Evolutionary conservation across 306 rosid genomes (phyloP), one percentile per base, ranked within the genome.

Genomic region (Rosa multiflora): DNA sequence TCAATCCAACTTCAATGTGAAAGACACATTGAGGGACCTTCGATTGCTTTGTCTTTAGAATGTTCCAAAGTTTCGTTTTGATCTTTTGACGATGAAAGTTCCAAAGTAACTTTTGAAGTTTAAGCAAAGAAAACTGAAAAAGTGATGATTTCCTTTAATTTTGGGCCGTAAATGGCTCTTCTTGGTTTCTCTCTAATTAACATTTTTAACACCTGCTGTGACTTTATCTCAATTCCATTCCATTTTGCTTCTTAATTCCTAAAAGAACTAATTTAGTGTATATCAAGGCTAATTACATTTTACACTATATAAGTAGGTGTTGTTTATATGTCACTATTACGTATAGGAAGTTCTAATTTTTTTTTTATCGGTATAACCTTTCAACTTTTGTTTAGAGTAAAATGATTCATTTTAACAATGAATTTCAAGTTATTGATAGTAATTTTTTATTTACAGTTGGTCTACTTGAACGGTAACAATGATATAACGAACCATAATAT

Each of bases 131-230:
- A 3, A 59, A 10, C 2, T 32, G 37, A 32, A 32, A 32, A 32
- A 32, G 67, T 3, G 32, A 63, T n/a, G 37, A 42, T 49, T 49
- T 53, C 51, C 67, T 55, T 0, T 29, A 56, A 8, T 56, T 72
- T 39, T 37, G 66, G 66, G 7, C 21, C 53, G 78, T 12, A 46
- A 74, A 56, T 56, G 68, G 26, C 78, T 74, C 78, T 39, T 21
- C 15, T 40, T 40, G 43, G 23, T 10, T 23, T 23, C 15, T 59
- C 17, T 59, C 37, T 32, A 32, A 23, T 0, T 9, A 8, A 56
- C 10, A n/a, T 26, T 61, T 61, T 11, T 11, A 26, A 23, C 37
- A 21, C 14, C 32, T 23, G 37, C 35, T 53, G 59, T 8, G 59
- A 15, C n/a, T 17, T 32, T 15, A 52, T 17, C n/a, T 52, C n/a